Base-by-base conservation (phyloP, 2,329 filamentous ascomycete genomes). In the Aspergillus costaricaensis region DNA sequence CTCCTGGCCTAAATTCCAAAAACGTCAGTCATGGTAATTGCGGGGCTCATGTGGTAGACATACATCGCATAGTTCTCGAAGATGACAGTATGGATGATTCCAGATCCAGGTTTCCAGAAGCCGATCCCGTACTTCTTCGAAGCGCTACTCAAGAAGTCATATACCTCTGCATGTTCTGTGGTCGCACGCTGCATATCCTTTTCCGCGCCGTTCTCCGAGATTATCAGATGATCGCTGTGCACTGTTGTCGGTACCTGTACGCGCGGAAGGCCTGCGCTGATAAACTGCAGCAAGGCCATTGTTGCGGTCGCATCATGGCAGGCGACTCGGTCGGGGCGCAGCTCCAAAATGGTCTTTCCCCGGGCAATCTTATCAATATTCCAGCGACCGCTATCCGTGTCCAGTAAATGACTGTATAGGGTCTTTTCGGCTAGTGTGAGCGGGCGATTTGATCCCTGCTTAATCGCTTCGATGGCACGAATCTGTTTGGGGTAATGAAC, bases 1-100 rank as follows among this genome's bases (percentile, higher is more conserved):
- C 92, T 84, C 94, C 94, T 62, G 94, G 93, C n/a, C 65, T 66
- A 36, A 75, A 78, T 6, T 1, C n/a, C 15, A n/a, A 14, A 15
- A 27, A 2, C 17, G 44, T 49, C n/a, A 50, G 36, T 9, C 9
- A 52, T 36, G 14, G 10, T 53, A 3, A 2, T n/a, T 5, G 5
- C 30, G 15, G 15, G 2, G 5, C 19, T 21, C 9, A 39, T 2
- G 19, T 9, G 19, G 48, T 9, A 25, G 41, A 44, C 69, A 65
- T 57, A 72, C 70, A 73, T 70, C 7, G 68, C 72, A 54, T 79
- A 78, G 54, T 79, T 77, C 61, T 79, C 77, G 41, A 79, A 76
- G 17, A 78, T 73, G 0, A 74, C 77, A 0, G 70, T 74, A 62
- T 79, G 77, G 19, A 79, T 76, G 14, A 77, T 76, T 3, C 74